Percentiles rank a stretch among this genome's conserved stretches.
Conservation (phyloP, 257 asterid genomes). For the Coffea canephora region DNA sequence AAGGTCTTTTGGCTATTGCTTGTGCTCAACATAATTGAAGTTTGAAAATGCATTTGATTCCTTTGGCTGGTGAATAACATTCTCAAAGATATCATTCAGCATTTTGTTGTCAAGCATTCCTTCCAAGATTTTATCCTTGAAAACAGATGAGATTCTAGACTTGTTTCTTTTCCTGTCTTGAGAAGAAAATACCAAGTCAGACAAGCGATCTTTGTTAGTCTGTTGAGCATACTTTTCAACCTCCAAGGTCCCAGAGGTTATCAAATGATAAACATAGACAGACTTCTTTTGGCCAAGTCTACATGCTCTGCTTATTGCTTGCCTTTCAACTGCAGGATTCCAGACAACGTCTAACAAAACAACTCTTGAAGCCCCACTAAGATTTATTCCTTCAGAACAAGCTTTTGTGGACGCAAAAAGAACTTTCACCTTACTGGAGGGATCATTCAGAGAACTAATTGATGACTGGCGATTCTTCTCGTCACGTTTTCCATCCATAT, state of each 20-base stretch:
- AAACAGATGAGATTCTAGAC: conserved; percentile 9
- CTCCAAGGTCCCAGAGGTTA: conserved; percentile 49
- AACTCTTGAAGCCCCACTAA: conserved; percentile 84
- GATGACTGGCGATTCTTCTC: conserved; percentile 44
- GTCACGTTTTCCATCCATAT: conserved; percentile 47
- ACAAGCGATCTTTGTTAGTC: conserved; percentile 43
- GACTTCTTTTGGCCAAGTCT: conserved; percentile 68
- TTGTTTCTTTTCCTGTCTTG: conserved; percentile 1
- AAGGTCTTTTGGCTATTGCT: neutral
- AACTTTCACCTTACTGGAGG: conserved; percentile 44
- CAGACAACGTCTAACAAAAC: conserved; percentile 73
- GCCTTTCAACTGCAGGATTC: conserved; percentile 75
- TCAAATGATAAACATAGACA: conserved; percentile 64
- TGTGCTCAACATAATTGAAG: conserved; percentile 16
- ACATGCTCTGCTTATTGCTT: conserved; percentile 77
- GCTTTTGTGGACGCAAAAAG: conserved; percentile 69
- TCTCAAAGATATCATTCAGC: conserved; percentile 35
- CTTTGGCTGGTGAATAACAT: conserved; percentile 51
- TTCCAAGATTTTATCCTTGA: conserved; percentile 51
- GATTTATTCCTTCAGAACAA: conserved; percentile 74
- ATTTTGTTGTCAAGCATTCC: conserved; percentile 39
- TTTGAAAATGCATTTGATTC: conserved; percentile 32
- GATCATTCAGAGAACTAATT: conserved; percentile 50
- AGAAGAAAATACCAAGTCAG: conserved; percentile 50
- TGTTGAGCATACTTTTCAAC: conserved; percentile 42